Conservation (phyloP, 164 flowering plant genomes). For the Vitis rotundifolia region DNA sequence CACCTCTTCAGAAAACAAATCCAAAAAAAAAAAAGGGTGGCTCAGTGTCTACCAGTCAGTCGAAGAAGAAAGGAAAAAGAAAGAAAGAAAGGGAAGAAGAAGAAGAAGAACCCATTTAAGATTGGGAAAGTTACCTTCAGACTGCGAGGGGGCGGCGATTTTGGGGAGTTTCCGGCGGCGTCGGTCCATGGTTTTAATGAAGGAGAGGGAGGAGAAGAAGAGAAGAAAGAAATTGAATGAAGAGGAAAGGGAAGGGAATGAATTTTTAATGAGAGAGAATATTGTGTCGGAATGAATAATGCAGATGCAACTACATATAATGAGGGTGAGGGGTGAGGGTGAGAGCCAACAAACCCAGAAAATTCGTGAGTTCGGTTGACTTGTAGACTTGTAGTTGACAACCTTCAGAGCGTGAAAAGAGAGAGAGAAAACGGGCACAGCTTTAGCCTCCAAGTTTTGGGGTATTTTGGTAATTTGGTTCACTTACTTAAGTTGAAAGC, state of each 20-base stretch:
- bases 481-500: too few species aligned
- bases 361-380: neutral
- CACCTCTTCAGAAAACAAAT: conserved; percentile 19
- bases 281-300: too few species aligned
- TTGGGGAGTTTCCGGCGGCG: conserved; percentile 4
- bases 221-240: neutral
- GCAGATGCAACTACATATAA: too few species aligned
- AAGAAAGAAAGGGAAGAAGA: neutral
- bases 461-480: too few species aligned
- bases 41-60: too few species aligned
- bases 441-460: too few species aligned
- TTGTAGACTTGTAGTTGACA: conserved; percentile 12
- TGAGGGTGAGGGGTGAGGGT: too few species aligned
- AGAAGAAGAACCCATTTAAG: neutral
- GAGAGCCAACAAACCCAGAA: too few species aligned
- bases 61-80: too few species aligned
- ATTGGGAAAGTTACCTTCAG: conserved; percentile 4
- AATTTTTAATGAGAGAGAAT: too few species aligned
- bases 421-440: too few species aligned
- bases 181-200: neutral
- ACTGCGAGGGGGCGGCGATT: conserved; percentile 1
- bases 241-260: neutral
- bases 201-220: neutral
- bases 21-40: too few species aligned
- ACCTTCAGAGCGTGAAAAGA: neutral